Evolutionary conservation across 2,329 filamentous ascomycete genomes (phyloP), one percentile per base, ranked within the genome.

Genomic region (Paecilomyces fulvus): DNA sequence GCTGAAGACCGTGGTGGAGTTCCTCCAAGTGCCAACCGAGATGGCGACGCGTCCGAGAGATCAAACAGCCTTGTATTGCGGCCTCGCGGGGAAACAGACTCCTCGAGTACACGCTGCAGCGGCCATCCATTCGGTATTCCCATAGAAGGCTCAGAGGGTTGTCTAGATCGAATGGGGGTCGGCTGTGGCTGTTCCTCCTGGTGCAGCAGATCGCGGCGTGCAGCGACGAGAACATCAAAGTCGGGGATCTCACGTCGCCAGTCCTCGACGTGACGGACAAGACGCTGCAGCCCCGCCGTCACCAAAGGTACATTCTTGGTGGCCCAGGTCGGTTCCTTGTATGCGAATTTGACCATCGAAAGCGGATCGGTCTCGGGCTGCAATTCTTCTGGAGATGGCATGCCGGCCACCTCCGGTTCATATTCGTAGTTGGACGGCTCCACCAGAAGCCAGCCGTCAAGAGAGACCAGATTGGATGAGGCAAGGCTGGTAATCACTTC

Each of bases 381-480:
- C n/a, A n/a, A n/a, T n/a, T n/a, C n/a, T n/a, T 30, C 48, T 51
- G 48, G 56, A 20, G 8, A 78, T 76, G 57, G 57, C 56, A 12
- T 64, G 52, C 20, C 60, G 50, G 43, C n/a, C n/a, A n/a, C n/a
- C n/a, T n/a, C 28, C 14, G 50, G 48, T 50, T 56, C 30, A 51
- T 83, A 88, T 5, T 76, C 74, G 65, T 85, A 88, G 58, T 77
- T 79, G n/a, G 75, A 78, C 3, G 89, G 88, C 54, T 87, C 84
- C 14, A 90, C 85, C 5, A 92, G 77, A 30, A 97, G 77, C 92
- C 94, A 99, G n/a, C 89, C 88, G 66, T 96, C 90, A 11, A 96
- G 80, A 20, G 86, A 84, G 67, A 96, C 87, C 60, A 89, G 88
- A 5, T 90, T 88, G 64, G 94, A 97, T 0, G 89, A 85, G 10